Evolutionary conservation across 2,329 filamentous ascomycete species (phyloP).

Genomic region (Teratosphaeria viscida): DNA sequence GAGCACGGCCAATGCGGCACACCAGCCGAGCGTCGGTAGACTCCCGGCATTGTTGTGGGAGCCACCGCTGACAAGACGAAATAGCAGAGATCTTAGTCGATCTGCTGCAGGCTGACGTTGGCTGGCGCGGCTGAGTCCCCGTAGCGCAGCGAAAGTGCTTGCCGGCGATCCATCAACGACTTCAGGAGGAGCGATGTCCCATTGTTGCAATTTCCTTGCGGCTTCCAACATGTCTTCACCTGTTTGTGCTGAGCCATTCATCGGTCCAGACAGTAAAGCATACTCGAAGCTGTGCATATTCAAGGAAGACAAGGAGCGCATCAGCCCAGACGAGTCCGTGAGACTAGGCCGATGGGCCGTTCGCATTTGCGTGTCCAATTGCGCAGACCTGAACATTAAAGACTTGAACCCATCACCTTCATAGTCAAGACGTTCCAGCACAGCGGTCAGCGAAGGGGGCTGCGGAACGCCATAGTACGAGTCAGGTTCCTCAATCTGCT

Average conservation of each 20-base stretch:
- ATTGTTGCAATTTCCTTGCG: slow-evolving; percentile 74
- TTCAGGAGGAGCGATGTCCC: slow-evolving; percentile 73
- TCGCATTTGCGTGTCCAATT: slow-evolving; percentile 76
- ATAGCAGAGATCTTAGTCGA: slow-evolving; percentile 4
- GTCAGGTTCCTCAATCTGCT: slow-evolving; percentile 90
- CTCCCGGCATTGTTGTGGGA: background rate
- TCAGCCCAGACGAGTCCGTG: slow-evolving; percentile 56
- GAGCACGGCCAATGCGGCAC: slow-evolving; percentile 55
- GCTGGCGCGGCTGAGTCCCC: slow-evolving; percentile 45
- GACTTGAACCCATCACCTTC: slow-evolving; percentile 81
- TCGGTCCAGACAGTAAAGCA: slow-evolving; percentile 46
- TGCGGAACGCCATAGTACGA: slow-evolving; percentile 88
- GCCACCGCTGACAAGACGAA: slow-evolving; percentile 1
- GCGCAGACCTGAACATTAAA: slow-evolving; percentile 79
- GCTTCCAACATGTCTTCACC: slow-evolving; percentile 67
- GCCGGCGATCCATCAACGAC: slow-evolving; percentile 24
- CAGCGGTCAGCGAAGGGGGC: slow-evolving; percentile 61
- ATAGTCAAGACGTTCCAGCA: slow-evolving; percentile 76
- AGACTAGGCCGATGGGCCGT: slow-evolving; percentile 45
- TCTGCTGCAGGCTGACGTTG: slow-evolving; percentile 5
- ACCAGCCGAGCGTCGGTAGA: slow-evolving; percentile 14
- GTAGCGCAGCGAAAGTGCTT: slow-evolving; percentile 65
- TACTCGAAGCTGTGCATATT: slow-evolving; percentile 81
- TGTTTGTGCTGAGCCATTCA: slow-evolving; percentile 34
- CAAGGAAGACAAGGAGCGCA: slow-evolving; percentile 67